These are phyloP conservation scores for Penicillium sp. DNA, from an alignment of 2,329 filamentous ascomycete genomes.

Conservation along the genomic window DNA sequence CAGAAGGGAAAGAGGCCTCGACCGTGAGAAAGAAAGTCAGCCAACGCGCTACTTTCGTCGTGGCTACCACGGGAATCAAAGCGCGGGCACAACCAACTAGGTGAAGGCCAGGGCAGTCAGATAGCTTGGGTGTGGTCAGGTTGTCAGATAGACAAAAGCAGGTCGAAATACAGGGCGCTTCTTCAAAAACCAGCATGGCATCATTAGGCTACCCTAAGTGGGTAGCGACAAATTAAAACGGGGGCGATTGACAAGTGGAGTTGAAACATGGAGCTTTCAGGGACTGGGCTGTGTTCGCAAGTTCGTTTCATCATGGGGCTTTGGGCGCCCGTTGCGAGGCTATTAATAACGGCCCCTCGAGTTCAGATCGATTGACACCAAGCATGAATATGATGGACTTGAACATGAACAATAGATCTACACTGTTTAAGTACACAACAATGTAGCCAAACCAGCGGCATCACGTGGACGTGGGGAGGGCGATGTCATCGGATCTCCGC, in stretches of 20 bases:
- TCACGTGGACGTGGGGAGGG: slow-evolving; percentile 22
- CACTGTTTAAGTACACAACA: too few species aligned
- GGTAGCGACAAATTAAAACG: slow-evolving; percentile 23
- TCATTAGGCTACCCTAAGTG: slow-evolving; percentile 14
- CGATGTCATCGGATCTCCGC: slow-evolving; percentile 23
- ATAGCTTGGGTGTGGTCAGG: neutral
- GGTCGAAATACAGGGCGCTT: neutral
- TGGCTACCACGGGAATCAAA: neutral
- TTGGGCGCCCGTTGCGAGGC: neutral
- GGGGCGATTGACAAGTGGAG: slow-evolving; percentile 27
- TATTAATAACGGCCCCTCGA: neutral
- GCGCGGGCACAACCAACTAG: neutral
- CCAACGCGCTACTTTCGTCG: neutral
- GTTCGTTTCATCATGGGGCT: slow-evolving; percentile 9
- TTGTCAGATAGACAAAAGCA: neutral
- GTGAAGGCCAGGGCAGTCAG: neutral
- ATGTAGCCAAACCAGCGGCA: slow-evolving; percentile 3
- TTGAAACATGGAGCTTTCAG: slow-evolving; percentile 16
- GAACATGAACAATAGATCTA: too few species aligned
- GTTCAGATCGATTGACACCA: too few species aligned
- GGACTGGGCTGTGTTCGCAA: slow-evolving; percentile 12
- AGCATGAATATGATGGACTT: too few species aligned
- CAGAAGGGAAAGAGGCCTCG: neutral
- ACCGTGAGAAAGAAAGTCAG: neutral
- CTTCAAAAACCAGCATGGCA: slow-evolving; percentile 17